Conservation (phyloP, 495 filamentous ascomycete genomes). For the Delitschia confertaspora region DNA sequence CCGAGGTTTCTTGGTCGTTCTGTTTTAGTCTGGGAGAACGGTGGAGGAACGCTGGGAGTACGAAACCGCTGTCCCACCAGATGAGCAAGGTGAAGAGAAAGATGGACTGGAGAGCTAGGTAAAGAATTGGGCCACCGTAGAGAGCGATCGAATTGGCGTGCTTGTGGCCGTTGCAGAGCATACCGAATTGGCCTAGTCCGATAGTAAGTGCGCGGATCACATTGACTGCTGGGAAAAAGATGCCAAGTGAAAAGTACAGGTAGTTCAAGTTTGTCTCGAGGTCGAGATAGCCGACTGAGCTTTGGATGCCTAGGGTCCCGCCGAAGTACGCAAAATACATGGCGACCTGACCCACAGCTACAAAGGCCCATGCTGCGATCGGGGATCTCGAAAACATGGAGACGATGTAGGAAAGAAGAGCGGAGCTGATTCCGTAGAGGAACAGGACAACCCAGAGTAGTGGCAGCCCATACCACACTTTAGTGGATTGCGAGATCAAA, state of each 20-base stretch:
- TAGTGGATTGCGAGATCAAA: constrained; percentile 50
- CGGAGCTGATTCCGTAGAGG: constrained; percentile 64
- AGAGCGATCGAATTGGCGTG: constrained; percentile 61
- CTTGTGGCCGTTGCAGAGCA: constrained; percentile 51
- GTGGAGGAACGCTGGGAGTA: constrained; percentile 19
- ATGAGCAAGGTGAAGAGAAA: constrained; percentile 58
- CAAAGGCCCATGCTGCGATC: constrained; percentile 62
- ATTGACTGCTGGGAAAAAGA: constrained; percentile 59
- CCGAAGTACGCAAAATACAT: constrained; percentile 74
- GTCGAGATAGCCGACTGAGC: constrained; percentile 51
- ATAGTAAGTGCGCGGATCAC: constrained; percentile 62
- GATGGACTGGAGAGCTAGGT: constrained; percentile 59
- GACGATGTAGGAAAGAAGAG: constrained; percentile 60
- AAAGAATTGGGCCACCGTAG: constrained; percentile 72
- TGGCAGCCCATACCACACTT: constrained; percentile 60
- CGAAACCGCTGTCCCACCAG: constrained; percentile 43
- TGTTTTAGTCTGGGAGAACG: constrained; percentile 2
- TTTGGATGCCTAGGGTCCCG: constrained; percentile 57
- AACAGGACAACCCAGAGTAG: constrained; percentile 69
- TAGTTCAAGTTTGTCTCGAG: constrained; percentile 52
- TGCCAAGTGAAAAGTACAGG: constrained; percentile 59
- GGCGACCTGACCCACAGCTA: constrained; percentile 58
- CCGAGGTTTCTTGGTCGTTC: constrained; percentile 40
- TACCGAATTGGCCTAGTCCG: constrained; percentile 67
- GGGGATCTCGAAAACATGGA: constrained; percentile 61